These are phyloP conservation scores for Ogataea haglerorum DNA, from an alignment of 805 yeast species.

Conservation along the genomic window DNA sequence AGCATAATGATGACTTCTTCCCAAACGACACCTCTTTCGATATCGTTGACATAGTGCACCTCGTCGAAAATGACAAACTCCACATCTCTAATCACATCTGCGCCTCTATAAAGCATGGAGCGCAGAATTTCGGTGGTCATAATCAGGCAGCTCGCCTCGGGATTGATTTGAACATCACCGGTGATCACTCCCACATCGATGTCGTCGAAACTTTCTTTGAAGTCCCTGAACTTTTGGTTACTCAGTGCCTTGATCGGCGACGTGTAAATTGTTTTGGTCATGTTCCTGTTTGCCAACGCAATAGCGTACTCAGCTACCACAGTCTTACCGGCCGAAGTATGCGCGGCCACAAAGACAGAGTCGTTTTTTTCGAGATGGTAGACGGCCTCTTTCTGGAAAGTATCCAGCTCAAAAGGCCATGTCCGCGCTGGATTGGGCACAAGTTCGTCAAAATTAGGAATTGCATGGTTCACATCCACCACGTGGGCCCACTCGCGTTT, in stretches of 20 bases:
- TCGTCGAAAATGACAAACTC: conserved; percentile 98
- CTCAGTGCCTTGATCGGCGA: conserved; percentile 53
- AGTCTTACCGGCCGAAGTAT: conserved; percentile 97
- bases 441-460: conserved; percentile 80
- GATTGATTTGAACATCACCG: conserved; percentile 96
- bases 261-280: conserved; percentile 95
- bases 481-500: conserved; percentile 88
- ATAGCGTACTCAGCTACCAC: conserved; percentile 98
- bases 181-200: conserved; percentile 91
- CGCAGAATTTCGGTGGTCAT: conserved; percentile 97
- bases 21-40: conserved; percentile 98
- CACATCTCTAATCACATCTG: conserved; percentile 93
- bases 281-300: conserved; percentile 91
- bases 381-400: conserved; percentile 95
- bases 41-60: conserved; percentile 96
- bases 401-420: conserved; percentile 94
- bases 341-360: conserved; percentile 98
- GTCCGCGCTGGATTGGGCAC: conserved; percentile 90
- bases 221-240: conserved; percentile 20
- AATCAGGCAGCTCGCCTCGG: conserved; percentile 92
- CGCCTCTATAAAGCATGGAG: conserved; percentile 94
- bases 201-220: conserved; percentile 35
- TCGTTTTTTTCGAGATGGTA: conserved; percentile 97
- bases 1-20: conserved; percentile 97
- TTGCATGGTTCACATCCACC: conserved; percentile 78